A percentile compares a stretch with the other conserved stretches of the same genome.
phyloP scores from a whole-genome alignment of 2,329 filamentous ascomycete species.

The Talaromyces sp. region DNA sequence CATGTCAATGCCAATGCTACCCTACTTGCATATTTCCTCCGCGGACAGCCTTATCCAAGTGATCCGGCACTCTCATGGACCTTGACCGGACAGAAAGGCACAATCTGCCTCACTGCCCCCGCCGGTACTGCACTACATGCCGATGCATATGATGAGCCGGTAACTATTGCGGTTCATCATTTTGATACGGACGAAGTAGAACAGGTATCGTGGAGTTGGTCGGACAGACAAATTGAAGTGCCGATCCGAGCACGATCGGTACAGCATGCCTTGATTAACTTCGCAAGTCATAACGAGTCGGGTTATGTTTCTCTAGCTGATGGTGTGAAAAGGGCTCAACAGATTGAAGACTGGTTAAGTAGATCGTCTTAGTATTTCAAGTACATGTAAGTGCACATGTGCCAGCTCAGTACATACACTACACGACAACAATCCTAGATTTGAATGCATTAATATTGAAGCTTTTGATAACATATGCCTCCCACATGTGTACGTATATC shows the following conservation, averaged over 20 bases:
- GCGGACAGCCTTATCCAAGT: neutral
- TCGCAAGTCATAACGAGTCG: neutral
- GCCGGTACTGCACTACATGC: neutral
- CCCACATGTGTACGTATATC: too few species aligned
- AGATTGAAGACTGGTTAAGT: neutral
- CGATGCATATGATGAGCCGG: conserved; percentile 1
- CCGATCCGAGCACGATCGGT: neutral
- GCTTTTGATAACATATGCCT: too few species aligned
- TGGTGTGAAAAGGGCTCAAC: neutral
- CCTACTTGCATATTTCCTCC: neutral
- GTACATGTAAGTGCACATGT: too few species aligned
- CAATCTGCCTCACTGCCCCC: neutral
- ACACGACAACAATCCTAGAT: too few species aligned
- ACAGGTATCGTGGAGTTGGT: neutral
- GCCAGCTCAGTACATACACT: too few species aligned
- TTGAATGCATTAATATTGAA: too few species aligned
- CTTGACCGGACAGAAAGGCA: neutral
- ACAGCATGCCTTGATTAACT: neutral
- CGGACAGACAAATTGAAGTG: neutral
- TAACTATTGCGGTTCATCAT: neutral
- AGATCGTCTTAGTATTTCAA: too few species aligned
- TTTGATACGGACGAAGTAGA: neutral
- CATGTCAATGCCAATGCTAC: neutral
- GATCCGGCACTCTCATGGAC: neutral
- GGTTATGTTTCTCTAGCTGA: conserved; percentile 2